These are phyloP conservation scores for Xylaria polymorpha DNA, from an alignment of 2,329 filamentous ascomycete species.

Conservation along the genomic window DNA sequence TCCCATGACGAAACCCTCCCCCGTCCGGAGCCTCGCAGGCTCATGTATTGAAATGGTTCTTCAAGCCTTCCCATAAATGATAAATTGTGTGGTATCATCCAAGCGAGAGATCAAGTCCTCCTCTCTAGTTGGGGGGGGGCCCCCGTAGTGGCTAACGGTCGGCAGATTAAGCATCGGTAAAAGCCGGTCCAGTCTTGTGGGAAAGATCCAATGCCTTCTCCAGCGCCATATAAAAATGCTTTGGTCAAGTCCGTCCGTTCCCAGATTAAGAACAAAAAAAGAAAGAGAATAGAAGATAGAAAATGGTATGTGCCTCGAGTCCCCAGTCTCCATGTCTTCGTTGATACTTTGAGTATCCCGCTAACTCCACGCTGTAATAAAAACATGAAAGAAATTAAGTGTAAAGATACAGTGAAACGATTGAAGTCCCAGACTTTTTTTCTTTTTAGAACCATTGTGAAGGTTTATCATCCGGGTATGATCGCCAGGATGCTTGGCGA, in stretches of 20 bases:
- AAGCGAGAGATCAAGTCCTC: slow-evolving; percentile 48
- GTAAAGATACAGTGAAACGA: slow-evolving; percentile 46
- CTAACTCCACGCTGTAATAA: slow-evolving; percentile 52
- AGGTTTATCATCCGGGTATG: slow-evolving; percentile 37
- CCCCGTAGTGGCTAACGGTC: slow-evolving; percentile 39
- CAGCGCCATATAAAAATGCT: slow-evolving; percentile 50
- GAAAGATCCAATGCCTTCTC: slow-evolving; percentile 40
- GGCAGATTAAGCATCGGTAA: slow-evolving; percentile 44
- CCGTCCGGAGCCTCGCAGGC: slow-evolving; percentile 34
- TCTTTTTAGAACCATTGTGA: slow-evolving; percentile 37
- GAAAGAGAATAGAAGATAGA: slow-evolving; percentile 11
- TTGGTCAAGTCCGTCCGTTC: slow-evolving; percentile 41
- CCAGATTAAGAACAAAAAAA: slow-evolving; percentile 1
- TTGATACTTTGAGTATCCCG: slow-evolving; percentile 45
- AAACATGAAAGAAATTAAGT: slow-evolving; percentile 41
- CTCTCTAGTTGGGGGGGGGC: slow-evolving; percentile 43
- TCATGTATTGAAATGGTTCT: slow-evolving; percentile 42
- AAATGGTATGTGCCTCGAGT: slow-evolving; percentile 39
- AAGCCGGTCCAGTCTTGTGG: slow-evolving; percentile 35
- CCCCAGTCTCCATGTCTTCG: slow-evolving; percentile 40
- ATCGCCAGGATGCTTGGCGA: slow-evolving; percentile 30
- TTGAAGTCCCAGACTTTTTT: slow-evolving; percentile 45
- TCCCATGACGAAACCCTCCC: slow-evolving; percentile 37
- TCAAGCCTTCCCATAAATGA: slow-evolving; percentile 34
- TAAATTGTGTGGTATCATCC: slow-evolving; percentile 51